Evolutionary conservation across 208 protist genomes (phyloP).

Genomic region (Acanthamoeba lenticulata): DNA sequence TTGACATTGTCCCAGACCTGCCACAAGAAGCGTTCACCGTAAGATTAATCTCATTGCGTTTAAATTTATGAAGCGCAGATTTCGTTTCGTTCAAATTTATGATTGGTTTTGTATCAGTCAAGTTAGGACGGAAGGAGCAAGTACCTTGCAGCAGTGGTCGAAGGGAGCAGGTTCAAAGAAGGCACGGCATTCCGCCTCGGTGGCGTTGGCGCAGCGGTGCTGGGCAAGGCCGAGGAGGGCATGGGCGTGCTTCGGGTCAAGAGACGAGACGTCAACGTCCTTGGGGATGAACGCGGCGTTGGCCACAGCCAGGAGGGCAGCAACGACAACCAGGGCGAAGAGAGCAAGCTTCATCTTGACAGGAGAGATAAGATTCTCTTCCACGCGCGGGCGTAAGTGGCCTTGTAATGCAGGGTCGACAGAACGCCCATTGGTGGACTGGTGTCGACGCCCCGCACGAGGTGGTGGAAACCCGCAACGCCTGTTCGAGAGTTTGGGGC

Average conservation of each 20-base stretch:
- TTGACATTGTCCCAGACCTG: constrained; percentile 48
- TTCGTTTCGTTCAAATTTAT: not conserved
- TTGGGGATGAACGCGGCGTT: constrained; percentile 31
- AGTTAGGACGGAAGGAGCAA: not conserved
- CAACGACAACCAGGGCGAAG: not conserved
- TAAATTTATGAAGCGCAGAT: not conserved
- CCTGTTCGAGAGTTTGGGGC: no score
- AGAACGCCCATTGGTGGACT: no score
- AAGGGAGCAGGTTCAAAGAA: constrained; percentile 37
- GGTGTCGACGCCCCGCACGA: no score
- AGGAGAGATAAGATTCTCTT: no score
- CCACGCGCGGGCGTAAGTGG: no score
- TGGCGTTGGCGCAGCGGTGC: constrained; percentile 27
- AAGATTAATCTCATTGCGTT: not conserved
- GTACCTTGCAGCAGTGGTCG: constrained; percentile 51
- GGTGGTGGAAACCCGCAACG: no score
- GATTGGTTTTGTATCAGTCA: not conserved
- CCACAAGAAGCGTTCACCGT: not conserved
- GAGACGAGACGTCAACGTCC: not conserved
- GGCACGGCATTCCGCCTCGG: constrained; percentile 28
- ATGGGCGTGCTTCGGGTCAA: not conserved
- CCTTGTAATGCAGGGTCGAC: no score
- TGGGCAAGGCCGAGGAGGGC: constrained; percentile 11
- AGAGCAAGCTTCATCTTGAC: not conserved
- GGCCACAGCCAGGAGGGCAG: not conserved